Evolutionary conservation across 257 asterid species (phyloP).

Genomic region (Cinchona pubescens): DNA sequence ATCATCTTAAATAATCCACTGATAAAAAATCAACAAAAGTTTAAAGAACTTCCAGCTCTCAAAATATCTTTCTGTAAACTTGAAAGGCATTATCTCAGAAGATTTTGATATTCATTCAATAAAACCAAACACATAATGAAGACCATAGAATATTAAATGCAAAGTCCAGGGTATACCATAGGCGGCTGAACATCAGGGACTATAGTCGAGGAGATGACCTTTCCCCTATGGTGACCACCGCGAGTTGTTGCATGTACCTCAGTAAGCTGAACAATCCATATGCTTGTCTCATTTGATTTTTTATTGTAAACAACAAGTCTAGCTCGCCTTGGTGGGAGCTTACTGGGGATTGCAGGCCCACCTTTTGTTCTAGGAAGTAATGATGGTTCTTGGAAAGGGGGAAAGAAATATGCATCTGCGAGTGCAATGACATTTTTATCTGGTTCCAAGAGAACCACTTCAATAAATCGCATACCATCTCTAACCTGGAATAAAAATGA

Average conservation of each 20-base stretch:
- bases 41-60: not conserved
- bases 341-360: slow-evolving; percentile 73
- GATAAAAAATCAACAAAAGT: not conserved
- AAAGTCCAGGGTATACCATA: slow-evolving; percentile 49
- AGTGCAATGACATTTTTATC: slow-evolving; percentile 81
- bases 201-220: slow-evolving; percentile 68
- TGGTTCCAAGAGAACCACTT: slow-evolving; percentile 93
- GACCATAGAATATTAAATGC: not conserved
- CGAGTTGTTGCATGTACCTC: slow-evolving; percentile 96
- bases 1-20: not conserved
- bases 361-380: slow-evolving; percentile 78
- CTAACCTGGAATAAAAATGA: slow-evolving; percentile 56
- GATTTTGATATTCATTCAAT: not conserved
- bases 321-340: slow-evolving; percentile 95
- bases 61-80: not conserved
- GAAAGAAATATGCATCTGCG: slow-evolving; percentile 96
- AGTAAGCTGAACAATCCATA: slow-evolving; percentile 90
- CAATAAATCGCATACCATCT: slow-evolving; percentile 92
- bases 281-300: slow-evolving; percentile 84
- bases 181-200: slow-evolving; percentile 97
- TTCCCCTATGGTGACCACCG: slow-evolving; percentile 96
- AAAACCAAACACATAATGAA: not conserved
- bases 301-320: slow-evolving; percentile 81
- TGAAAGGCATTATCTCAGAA: not conserved
- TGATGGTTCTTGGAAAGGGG: slow-evolving; percentile 96